Percentiles rank a stretch among this genome's conserved stretches.
phyloP scores from a whole-genome alignment of 2,329 filamentous ascomycete species.

The Pseudogymnoascus sp. region DNA sequence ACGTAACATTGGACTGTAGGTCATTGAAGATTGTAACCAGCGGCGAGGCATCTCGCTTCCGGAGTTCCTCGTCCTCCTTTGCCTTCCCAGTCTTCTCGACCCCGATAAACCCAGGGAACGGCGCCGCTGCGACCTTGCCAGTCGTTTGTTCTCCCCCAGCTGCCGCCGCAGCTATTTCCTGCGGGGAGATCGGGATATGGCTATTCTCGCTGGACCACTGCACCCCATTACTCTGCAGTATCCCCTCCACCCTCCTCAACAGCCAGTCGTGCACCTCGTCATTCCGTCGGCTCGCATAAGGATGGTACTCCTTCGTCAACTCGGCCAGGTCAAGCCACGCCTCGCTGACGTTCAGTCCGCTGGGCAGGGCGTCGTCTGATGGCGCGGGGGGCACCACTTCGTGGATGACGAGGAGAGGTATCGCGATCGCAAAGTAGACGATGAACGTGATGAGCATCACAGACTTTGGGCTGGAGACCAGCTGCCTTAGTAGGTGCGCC shows the following conservation, averaged over 20 bases:
- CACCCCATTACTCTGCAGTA: slow-evolving; percentile 55
- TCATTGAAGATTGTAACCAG: slow-evolving; percentile 71
- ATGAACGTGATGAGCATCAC: slow-evolving; percentile 73
- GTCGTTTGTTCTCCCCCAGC: not conserved
- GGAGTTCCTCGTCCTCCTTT: not conserved
- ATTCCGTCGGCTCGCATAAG: slow-evolving; percentile 80
- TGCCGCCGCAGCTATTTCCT: not conserved
- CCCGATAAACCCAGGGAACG: not conserved
- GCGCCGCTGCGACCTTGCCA: not conserved
- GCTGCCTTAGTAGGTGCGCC: not conserved
- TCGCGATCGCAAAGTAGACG: slow-evolving; percentile 70
- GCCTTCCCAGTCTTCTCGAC: not conserved
- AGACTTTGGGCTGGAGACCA: slow-evolving; percentile 67
- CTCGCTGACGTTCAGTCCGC: slow-evolving; percentile 71
- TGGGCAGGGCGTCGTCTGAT: slow-evolving; percentile 40
- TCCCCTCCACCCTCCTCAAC: slow-evolving; percentile 60
- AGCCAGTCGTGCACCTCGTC: slow-evolving; percentile 73
- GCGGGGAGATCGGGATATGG: not conserved
- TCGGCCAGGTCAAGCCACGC: slow-evolving; percentile 78
- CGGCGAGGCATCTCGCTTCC: slow-evolving; percentile 18
- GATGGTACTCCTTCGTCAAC: slow-evolving; percentile 71
- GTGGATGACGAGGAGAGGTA: slow-evolving; percentile 66
- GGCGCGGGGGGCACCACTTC: slow-evolving; percentile 66
- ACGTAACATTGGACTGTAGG: slow-evolving; percentile 68
- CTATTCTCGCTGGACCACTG: slow-evolving; percentile 37